Evolutionary conservation across 768 basidiomycete genomes (phyloP), one percentile per base, ranked within the genome.

Genomic region (Hericium rajendrae): DNA sequence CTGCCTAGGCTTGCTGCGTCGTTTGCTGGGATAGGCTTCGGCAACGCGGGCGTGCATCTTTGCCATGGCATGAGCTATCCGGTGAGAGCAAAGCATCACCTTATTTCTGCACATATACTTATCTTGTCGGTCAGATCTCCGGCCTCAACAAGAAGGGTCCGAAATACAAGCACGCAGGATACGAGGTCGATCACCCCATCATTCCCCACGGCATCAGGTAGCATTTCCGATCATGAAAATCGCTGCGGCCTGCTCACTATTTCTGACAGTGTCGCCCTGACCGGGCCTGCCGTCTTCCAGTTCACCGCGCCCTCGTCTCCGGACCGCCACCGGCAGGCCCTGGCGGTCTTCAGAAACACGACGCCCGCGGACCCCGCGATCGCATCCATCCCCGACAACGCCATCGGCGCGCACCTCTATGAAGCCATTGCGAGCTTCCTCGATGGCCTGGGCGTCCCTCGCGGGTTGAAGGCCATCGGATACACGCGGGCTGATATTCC

Each of bases 251-350:
- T 22, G 9, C 32, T 28, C 11, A 39, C 58, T 39, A 48, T 50
- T 32, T 51, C 55, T 50, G 16, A 9, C 59, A 81, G 90, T 62
- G 93, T 95, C 51, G 91, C 94, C 5, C 73, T 95, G 57, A 91
- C 91, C 18, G 93, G 90, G 10, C 93, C 93, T 28, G 88, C 95
- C 62, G 95, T 97, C 48, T 97, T 98, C 79, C 83, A 88, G 66
- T 97, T 94, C 72, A 97, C 95, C 8, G 88, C 95, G 0, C 94
- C 95, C 6, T 94, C 94, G 4, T 86, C 91, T 0, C 92, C 94
- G 2, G 83, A 86, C 59, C 86, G 94, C 46, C 94, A 98, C 71
- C 86, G 94, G 48, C 84, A 91, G 70, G 91, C 85, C 1, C 78
- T 94, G 15, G 84, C 88, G 2, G 84, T 95, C 65, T 97, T 97